Base-by-base conservation (phyloP, 305 asterid genomes). In the Fraxinus paxiana region DNA sequence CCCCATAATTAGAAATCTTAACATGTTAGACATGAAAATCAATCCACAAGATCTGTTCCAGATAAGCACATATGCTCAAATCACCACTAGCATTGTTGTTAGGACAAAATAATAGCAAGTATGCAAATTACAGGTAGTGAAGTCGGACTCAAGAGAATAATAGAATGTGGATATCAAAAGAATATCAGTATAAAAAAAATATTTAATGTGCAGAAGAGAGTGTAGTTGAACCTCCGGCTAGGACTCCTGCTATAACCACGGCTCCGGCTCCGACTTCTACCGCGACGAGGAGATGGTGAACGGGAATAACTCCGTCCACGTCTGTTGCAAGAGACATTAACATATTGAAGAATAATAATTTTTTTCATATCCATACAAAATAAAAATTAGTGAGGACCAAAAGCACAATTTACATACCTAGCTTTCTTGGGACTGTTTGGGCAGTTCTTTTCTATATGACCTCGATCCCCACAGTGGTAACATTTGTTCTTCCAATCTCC, bases 401-500 rank as follows among this genome's bases (percentile, higher is more conserved):
- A 13, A 33, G 38, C 8, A 37, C 8, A 67, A 13, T 28, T 24
- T 13, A 67, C 38, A 12, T 67, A 67, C 74, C 74, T 26, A 30
- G 17, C 18, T 67, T 96, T 94, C 88, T 94, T 90, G 59, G 99
- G 98, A 84, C 97, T 96, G 85, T 92, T 96, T 80, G 87, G 94
- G 87, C 98, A 96, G 88, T 92, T 91, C 79, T 91, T 90, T 87
- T 94, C 99, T 35, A 96, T 89, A 84, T 96, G 99, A 65, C 99
- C 98, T 86, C 97, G 91, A 78, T 94, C 97, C 15, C 98, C 98
- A 82, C 99, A 96, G 46, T 94, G 94, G 79, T 96, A 96, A 81
- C 99, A 96, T 80, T 93, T 94, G 83, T 96, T 96, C 87, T 94
- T 96, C 99, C 99, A 96, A 84, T 96, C 99, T 24, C 98, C 99